Percentiles rank a stretch among this genome's conserved stretches.
phyloP scores from a whole-genome alignment of 306 rosid species.

The Inga oerstediana region DNA sequence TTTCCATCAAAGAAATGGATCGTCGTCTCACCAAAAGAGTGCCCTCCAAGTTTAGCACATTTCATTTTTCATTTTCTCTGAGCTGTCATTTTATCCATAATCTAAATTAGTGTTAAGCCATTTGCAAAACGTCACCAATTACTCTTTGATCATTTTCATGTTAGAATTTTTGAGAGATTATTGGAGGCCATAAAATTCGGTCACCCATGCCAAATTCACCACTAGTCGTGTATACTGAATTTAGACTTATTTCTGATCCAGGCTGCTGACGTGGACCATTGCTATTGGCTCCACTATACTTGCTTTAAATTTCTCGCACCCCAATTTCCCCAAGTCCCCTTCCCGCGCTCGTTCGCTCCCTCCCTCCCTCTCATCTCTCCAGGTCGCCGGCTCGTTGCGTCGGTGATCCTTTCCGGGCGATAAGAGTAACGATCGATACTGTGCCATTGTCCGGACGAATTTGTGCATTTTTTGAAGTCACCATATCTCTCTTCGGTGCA shows the following conservation, averaged over 20 bases:
- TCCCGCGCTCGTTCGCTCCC: neutral
- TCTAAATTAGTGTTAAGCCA: neutral
- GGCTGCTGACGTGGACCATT: slow-evolving; percentile 41
- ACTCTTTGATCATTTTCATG: neutral
- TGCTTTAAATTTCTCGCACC: slow-evolving; percentile 43
- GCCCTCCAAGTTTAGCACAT: slow-evolving; percentile 1
- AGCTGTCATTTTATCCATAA: neutral
- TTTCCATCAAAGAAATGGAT: slow-evolving; percentile 40
- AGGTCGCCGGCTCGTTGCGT: slow-evolving; percentile 64
- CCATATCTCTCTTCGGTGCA: neutral
- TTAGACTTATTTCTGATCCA: slow-evolving; percentile 15
- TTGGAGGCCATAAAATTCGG: slow-evolving; percentile 1
- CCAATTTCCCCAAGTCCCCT: slow-evolving; percentile 31
- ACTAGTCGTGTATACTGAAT: slow-evolving; percentile 18
- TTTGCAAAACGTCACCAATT: neutral
- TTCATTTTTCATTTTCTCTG: neutral
- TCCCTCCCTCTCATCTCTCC: slow-evolving; percentile 17
- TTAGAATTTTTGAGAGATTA: neutral
- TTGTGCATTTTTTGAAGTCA: neutral
- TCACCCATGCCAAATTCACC: neutral
- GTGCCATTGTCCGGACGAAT: neutral
- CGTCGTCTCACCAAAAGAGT: neutral
- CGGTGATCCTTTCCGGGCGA: slow-evolving; percentile 45
- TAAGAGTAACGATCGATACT: slow-evolving; percentile 45
- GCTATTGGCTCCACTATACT: slow-evolving; percentile 20